Base-by-base conservation (phyloP, 2,329 filamentous ascomycete species). In the Phoma sp. region DNA sequence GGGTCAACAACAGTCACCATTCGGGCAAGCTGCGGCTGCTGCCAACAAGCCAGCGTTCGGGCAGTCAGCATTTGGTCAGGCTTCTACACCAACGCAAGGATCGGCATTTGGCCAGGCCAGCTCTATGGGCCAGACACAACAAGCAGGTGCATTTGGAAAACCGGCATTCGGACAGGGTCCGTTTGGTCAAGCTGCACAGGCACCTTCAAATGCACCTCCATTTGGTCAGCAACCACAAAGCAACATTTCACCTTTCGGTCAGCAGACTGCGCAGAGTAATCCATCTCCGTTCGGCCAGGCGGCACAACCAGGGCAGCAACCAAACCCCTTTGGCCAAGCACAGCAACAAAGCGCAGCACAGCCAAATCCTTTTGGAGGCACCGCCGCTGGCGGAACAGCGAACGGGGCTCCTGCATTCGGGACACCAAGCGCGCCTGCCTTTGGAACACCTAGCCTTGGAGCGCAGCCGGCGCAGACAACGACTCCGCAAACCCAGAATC, bases 181-280 rank as follows among this genome's bases (percentile, higher is more conserved):
- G 0, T 81, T 82, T 48, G 76, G 79, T 1, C 75, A 81, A 51
- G 63, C 77, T 9, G 73, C 80, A 7, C 76, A 78, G 47, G 66
- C 73, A 35, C 64, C 67, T 13, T 52, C 67, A 27, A 44, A 39
- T 36, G 45, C 65, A 48, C 67, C 73, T 52, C 66, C 70, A 22
- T 70, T 78, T 59, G 51, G 59, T 9, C 65, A 65, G 40, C 57
- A 62, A 54, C 52, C 78, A 4, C 74, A 76, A 50, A 59, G 70
- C 14, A 60, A 62, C 9, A 38, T 64, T 50, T 65, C 71, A 47
- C 63, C 67, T 8, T 68, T 78, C 60, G 55, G 60, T 18, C 67
- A 67, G 33, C 47, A 58, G 52, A 49, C 60, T 39, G 57, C 59
- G 39, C 59, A 61, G 35, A 51, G 7, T 45, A 7, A 58, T 27